Conservation (phyloP, 176 grass and related monocot genomes). For the Lolium multiflorum region DNA sequence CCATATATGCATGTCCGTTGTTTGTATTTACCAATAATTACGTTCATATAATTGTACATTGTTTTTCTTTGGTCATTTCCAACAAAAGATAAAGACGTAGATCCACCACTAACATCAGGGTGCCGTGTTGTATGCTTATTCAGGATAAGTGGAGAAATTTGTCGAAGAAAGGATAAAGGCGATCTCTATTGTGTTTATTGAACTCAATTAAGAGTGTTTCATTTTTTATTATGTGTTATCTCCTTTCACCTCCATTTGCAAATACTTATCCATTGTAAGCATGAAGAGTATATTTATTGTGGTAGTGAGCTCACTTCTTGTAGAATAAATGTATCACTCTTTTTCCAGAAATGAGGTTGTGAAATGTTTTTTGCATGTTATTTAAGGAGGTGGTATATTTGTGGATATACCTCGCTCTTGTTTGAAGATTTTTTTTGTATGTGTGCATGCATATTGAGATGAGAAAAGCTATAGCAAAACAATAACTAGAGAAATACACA, state of each 20-base stretch:
- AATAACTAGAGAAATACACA: not conserved
- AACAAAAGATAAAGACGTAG: not conserved
- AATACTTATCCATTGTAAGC: not conserved
- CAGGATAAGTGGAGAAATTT: slow-evolving; percentile 47
- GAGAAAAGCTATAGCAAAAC: not conserved
- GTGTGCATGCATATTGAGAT: no score
- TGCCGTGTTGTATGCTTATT: not conserved
- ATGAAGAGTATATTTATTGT: not conserved
- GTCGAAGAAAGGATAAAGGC: not conserved
- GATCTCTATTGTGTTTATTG: not conserved
- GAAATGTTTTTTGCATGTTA: not conserved
- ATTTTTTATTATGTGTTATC: not conserved
- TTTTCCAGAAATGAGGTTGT: not conserved
- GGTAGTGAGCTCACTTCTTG: not conserved
- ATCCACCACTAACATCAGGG: not conserved
- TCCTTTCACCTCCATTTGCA: not conserved
- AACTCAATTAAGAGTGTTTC: not conserved
- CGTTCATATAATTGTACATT: not conserved
- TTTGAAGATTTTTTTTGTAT: not conserved
- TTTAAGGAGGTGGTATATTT: not conserved
- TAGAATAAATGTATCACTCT: not conserved
- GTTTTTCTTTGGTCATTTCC: not conserved
- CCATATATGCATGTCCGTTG: not conserved
- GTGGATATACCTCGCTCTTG: not conserved
- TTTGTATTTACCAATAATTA: slow-evolving; percentile 1